Evolutionary conservation across 768 basidiomycete species (phyloP).

Genomic region (Lepiota brunneoincarnata): DNA sequence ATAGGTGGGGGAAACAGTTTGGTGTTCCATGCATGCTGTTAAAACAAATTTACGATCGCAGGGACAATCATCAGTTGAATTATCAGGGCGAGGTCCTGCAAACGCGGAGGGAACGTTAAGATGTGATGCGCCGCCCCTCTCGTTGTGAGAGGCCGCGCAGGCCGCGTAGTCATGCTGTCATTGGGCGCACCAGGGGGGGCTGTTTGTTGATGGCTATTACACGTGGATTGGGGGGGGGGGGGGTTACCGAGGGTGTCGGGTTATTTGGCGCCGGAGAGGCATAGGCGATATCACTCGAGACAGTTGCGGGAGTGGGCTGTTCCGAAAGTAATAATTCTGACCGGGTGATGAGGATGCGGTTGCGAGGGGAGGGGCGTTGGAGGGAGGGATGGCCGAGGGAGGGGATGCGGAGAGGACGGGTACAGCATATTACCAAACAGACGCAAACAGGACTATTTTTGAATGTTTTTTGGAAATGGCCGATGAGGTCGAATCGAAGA

Average conservation of each 20-base stretch:
- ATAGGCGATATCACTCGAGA: no score
- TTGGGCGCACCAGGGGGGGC: not conserved
- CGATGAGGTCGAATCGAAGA: slow-evolving; percentile 36
- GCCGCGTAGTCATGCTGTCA: slow-evolving; percentile 3
- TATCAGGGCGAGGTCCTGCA: not conserved
- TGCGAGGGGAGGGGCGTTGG: not conserved
- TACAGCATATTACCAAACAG: slow-evolving; percentile 14
- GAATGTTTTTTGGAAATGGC: slow-evolving; percentile 18
- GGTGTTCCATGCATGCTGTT: no score
- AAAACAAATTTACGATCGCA: no score
- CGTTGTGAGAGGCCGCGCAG: not conserved
- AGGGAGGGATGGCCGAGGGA: slow-evolving; percentile 1
- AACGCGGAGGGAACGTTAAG: slow-evolving; percentile 3
- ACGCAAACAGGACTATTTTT: slow-evolving; percentile 15
- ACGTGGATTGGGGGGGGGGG: not conserved
- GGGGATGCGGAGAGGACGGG: slow-evolving; percentile 12
- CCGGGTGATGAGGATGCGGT: not conserved
- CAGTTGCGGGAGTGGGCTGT: not conserved
- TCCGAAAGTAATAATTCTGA: not conserved
- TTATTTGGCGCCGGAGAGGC: slow-evolving; percentile 1
- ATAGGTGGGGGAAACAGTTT: no score
- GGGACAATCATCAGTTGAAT: no score
- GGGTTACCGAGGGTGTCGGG: slow-evolving; percentile 6
- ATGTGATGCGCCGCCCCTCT: slow-evolving; percentile 4
- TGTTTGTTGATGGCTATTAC: no score